Percentiles rank a stretch among this genome's conserved stretches.
phyloP scores from a whole-genome alignment of 2,329 filamentous ascomycete genomes.

The Mycocentrospora acerina region DNA sequence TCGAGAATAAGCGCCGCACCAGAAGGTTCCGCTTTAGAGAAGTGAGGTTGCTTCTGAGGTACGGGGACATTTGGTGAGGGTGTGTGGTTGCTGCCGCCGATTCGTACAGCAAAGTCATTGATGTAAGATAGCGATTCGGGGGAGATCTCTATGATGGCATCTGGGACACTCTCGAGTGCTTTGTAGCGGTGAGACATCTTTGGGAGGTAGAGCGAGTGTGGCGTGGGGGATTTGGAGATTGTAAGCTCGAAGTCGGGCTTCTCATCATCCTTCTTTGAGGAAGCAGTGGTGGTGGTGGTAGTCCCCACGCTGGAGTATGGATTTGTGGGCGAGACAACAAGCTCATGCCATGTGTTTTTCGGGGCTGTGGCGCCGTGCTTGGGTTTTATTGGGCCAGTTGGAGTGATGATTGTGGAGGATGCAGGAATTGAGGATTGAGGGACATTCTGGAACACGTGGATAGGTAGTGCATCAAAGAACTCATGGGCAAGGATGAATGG shows the following conservation, averaged over 20 bases:
- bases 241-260: constrained; percentile 84
- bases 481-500: constrained; percentile 97
- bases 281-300: constrained; percentile 8
- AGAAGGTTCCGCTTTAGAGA: constrained; percentile 63
- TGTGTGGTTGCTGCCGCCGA: constrained; percentile 64
- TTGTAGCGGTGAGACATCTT: constrained; percentile 78
- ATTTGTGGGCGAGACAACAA: constrained; percentile 46
- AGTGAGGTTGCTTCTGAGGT: constrained; percentile 12
- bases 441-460: constrained; percentile 88
- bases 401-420: constrained; percentile 48
- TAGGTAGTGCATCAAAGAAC: constrained; percentile 97
- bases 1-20: constrained; percentile 95
- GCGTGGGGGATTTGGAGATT: constrained; percentile 71
- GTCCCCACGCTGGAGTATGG: constrained; percentile 45
- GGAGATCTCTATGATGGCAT: constrained; percentile 82
- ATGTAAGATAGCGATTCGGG: constrained; percentile 82
- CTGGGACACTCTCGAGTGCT: constrained; percentile 65
- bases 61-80: constrained; percentile 9
- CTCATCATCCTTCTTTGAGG: constrained; percentile 17
- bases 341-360: constrained; percentile 46
- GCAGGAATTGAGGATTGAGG: constrained; percentile 43
- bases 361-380: constrained; percentile 39
- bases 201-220: constrained; percentile 82
- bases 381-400: constrained; percentile 51
- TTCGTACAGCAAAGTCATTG: constrained; percentile 77